phyloP scores from a whole-genome alignment of 352 stramenopile genomes.

The Sclerospora graminicola region DNA sequence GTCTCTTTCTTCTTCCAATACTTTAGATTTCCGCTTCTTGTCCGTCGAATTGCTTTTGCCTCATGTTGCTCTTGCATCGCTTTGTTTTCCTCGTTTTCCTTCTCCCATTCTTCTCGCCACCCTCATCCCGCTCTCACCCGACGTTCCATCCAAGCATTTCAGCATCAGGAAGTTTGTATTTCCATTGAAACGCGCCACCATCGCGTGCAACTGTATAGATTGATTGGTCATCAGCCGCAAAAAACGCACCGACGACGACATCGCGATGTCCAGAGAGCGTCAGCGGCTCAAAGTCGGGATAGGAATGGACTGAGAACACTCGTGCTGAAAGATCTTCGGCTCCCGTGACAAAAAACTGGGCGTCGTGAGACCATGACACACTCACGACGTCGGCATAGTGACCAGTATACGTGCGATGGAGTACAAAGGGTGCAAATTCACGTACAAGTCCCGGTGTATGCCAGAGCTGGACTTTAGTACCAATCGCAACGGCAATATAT shows the following conservation, averaged over 20 bases:
- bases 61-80: conserved; percentile 13
- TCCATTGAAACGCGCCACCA: conserved; percentile 82
- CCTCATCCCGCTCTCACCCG: conserved; percentile 19
- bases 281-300: conserved; percentile 70
- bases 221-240: conserved; percentile 58
- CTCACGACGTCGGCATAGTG: conserved; percentile 85
- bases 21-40: conserved; percentile 20
- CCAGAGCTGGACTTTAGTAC: conserved; percentile 90
- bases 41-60: conserved; percentile 21
- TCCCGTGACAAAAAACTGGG: conserved; percentile 85
- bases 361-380: conserved; percentile 82
- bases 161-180: conserved; percentile 47
- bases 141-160: conserved; percentile 19
- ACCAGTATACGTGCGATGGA: conserved; percentile 82
- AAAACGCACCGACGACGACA: conserved; percentile 80
- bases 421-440: conserved; percentile 87
- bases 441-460: conserved; percentile 70
- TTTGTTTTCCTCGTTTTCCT: conserved; percentile 16
- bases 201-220: conserved; percentile 86
- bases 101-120: conserved; percentile 11
- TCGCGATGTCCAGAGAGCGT: conserved; percentile 86
- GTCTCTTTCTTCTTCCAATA: conserved; percentile 11
- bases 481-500: conserved; percentile 83
- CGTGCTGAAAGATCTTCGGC: conserved; percentile 83
- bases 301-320: conserved; percentile 72